Base-by-base conservation (phyloP, 352 stramenopile genomes). In the Pseudoperonospora humuli region DNA sequence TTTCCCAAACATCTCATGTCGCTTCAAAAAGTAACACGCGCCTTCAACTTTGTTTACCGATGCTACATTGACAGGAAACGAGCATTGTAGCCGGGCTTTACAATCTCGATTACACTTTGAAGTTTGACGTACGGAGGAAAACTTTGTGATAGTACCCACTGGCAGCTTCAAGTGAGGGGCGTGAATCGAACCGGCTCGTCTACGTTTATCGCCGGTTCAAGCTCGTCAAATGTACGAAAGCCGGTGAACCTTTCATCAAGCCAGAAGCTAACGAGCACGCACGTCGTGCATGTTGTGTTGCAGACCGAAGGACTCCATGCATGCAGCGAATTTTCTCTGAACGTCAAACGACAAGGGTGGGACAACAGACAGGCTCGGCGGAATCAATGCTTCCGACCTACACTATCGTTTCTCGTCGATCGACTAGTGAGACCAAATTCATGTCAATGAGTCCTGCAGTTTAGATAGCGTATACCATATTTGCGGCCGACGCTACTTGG, bases 211-310 rank as follows among this genome's bases (percentile, higher is more conserved):
- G 39, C 51, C 37, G 32, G 21, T 46, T 60, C 31, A 47, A 43
- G 37, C 24, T 21, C 25, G 23, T 45, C 39, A 19, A 44, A 36
- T 15, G 39, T 50, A 21, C 19, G 50, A 61, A 57, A 51, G 56
- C 26, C 49, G 35, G 29, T 17, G n/a, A 27, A 19, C 2, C 14
- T 18, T 15, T 21, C 38, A 34, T 32, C 29, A 15, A 43, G 24
- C 34, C 39, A 38, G 20, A 34, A 40, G 13, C 15, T 39, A 35
- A 23, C 40, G 36, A 50, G 49, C 38, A 64, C 54, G 49, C 40
- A 56, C 15, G 49, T 42, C 54, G 48, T 38, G 37, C 49, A 51
- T 55, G 41, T 57, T 33, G 44, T 20, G 47, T 57, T 39, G 49
- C 40, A 46, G n/a, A n/a, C n/a, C n/a, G n/a, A n/a, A n/a, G n/a